A percentile compares a stretch with the other conserved stretches of the same genome.
These are phyloP conservation scores for Neonectria magnoliae DNA, from an alignment of 2,329 filamentous ascomycete genomes.

Conservation along the genomic window DNA sequence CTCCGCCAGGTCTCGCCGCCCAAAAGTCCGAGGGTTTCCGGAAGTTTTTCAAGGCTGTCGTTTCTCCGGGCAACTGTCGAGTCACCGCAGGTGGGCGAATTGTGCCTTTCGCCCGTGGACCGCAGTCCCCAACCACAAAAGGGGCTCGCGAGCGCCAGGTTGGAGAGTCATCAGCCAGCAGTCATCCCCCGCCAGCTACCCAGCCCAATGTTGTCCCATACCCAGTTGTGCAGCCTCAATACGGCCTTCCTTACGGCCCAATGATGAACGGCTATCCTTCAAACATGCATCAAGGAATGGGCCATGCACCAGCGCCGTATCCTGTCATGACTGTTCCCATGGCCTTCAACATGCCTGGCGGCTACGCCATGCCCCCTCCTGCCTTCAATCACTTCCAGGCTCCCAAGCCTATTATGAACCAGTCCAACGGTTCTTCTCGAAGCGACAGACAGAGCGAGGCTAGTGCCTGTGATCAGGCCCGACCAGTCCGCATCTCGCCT, in stretches of 20 bases:
- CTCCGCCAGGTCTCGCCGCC: conserved; percentile 61
- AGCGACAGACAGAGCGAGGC: conserved; percentile 46
- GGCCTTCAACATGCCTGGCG: conserved; percentile 48
- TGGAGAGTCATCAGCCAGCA: conserved; percentile 34
- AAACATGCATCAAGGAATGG: conserved; percentile 45
- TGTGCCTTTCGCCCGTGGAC: conserved; percentile 69
- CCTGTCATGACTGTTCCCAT: conserved; percentile 55
- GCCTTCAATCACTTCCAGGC: conserved; percentile 37
- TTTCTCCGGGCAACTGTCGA: conserved; percentile 72
- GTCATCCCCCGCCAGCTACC: conserved; percentile 33
- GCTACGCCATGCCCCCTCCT: conserved; percentile 40
- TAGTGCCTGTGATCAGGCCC: conserved; percentile 45
- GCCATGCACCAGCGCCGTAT: conserved; percentile 45
- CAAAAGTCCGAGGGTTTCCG: conserved; percentile 74
- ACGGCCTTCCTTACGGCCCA: conserved; percentile 39
- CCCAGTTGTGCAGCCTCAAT: conserved; percentile 42
- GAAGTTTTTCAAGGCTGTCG: conserved; percentile 74
- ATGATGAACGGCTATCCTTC: conserved; percentile 47
- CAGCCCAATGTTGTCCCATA: conserved; percentile 36
- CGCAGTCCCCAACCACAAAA: conserved; percentile 63
- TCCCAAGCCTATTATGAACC: conserved; percentile 33
- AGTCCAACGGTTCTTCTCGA: conserved; percentile 31
- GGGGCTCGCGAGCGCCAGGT: conserved; percentile 54
- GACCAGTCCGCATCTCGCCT: conserved; percentile 49
- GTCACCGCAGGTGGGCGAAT: conserved; percentile 75